These are phyloP conservation scores for Taphrina deformans DNA, from an alignment of 1,139 yeast species.

Conservation along the genomic window DNA sequence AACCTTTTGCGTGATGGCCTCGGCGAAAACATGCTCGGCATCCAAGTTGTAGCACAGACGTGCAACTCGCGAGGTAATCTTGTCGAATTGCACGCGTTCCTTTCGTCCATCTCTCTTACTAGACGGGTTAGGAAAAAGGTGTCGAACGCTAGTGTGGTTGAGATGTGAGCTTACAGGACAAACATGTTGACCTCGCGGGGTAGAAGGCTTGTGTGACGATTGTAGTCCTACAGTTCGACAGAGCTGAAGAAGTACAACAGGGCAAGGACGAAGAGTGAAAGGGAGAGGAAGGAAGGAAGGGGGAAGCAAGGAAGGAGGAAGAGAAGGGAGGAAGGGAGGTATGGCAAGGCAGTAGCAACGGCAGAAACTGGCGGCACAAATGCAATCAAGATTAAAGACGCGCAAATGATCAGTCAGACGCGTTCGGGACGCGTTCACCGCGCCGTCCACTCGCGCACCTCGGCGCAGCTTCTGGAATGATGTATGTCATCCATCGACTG, in stretches of 20 bases:
- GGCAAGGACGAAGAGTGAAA: background rate
- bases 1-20: constrained; percentile 74
- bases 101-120: constrained; percentile 60
- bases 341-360: background rate
- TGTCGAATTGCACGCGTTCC: constrained; percentile 82
- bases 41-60: constrained; percentile 81
- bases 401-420: background rate
- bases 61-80: constrained; percentile 64
- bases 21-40: constrained; percentile 80
- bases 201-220: background rate
- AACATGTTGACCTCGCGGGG: constrained; percentile 19
- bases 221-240: too few species aligned
- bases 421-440: background rate
- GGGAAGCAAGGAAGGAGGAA: constrained; percentile 4
- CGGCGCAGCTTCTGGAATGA: background rate
- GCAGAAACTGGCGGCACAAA: constrained; percentile 2
- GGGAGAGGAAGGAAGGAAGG: background rate
- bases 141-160: background rate
- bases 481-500: background rate
- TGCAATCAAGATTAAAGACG: constrained; percentile 19
- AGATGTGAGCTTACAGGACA: constrained; percentile 12
- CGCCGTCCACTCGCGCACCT: background rate
- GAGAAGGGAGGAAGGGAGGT: constrained; percentile 4
- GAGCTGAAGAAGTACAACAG: too few species aligned
- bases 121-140: background rate